These are phyloP conservation scores for Trichophyton benhamiae DNA, from an alignment of 2,329 filamentous ascomycete species.

Conservation along the genomic window DNA sequence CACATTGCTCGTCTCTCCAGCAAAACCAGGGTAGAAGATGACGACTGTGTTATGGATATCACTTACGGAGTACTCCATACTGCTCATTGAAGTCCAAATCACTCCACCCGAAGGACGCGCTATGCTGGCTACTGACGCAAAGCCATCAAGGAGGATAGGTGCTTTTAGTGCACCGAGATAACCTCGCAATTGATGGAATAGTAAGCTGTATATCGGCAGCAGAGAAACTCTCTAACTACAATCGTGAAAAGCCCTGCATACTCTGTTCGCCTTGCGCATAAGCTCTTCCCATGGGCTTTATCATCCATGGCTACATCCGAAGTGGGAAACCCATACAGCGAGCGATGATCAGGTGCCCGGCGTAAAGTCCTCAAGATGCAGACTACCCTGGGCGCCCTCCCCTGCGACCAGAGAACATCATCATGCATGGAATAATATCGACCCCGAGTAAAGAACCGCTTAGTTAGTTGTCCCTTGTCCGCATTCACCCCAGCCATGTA, in stretches of 20 bases:
- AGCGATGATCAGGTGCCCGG: not conserved
- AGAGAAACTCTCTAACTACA: no score
- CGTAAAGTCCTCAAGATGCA: no score
- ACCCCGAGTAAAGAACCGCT: not conserved
- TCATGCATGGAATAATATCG: not conserved
- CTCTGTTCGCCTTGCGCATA: not conserved
- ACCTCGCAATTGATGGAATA: no score
- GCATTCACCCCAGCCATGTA: not conserved
- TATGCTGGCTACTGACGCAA: no score
- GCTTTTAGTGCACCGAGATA: no score
- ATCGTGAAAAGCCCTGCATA: not conserved
- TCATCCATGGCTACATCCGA: not conserved
- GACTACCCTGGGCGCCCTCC: not conserved
- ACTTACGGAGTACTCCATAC: not conserved
- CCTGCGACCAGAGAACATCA: not conserved
- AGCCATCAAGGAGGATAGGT: no score
- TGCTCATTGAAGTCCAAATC: not conserved
- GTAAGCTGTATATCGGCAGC: no score
- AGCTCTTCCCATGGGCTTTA: not conserved
- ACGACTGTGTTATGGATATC: not conserved
- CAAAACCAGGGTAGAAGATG: not conserved
- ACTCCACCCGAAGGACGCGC: no score
- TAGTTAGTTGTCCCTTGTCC: not conserved
- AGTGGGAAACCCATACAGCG: not conserved
- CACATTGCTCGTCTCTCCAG: not conserved